phyloP scores from a whole-genome alignment of 441 rosid species.

The Corymbia calophylla region DNA sequence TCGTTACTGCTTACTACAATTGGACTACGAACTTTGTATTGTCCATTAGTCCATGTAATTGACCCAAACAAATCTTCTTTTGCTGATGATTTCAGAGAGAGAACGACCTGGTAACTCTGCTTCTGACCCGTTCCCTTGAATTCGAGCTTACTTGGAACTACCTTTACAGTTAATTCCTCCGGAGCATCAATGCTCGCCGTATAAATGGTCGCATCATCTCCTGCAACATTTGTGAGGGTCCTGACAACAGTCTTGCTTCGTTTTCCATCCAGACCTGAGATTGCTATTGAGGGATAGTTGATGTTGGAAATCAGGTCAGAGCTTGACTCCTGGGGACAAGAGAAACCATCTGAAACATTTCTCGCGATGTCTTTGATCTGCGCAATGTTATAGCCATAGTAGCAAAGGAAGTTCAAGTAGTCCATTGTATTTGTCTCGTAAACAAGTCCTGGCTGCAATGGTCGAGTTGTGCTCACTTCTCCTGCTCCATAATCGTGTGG shows the following conservation, averaged over 20 bases:
- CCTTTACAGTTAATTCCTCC: conserved; percentile 24
- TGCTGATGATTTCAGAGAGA: conserved; percentile 16
- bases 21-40: conserved; percentile 49
- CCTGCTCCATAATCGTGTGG: conserved; percentile 71
- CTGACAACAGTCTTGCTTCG: conserved; percentile 34
- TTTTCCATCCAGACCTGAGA: conserved; percentile 28
- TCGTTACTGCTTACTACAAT: conserved; percentile 37
- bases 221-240: conserved; percentile 59
- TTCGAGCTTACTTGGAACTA: conserved; percentile 34
- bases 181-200: conserved; percentile 22
- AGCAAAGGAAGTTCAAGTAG: conserved; percentile 68
- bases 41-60: conserved; percentile 54
- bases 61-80: conserved; percentile 48
- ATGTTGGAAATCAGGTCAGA: conserved; percentile 41
- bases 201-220: conserved; percentile 34
- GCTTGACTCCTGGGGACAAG: conserved; percentile 44
- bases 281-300: conserved; percentile 69
- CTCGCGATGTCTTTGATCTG: conserved; percentile 37
- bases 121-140: conserved; percentile 41
- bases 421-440: conserved; percentile 59
- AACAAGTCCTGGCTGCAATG: conserved; percentile 64
- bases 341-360: conserved; percentile 29
- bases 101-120: conserved; percentile 36
- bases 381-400: conserved; percentile 40
- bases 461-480: conserved; percentile 39